These are phyloP conservation scores for Wickerhamomyces chambardii DNA, from an alignment of 805 yeast species.

Conservation along the genomic window DNA sequence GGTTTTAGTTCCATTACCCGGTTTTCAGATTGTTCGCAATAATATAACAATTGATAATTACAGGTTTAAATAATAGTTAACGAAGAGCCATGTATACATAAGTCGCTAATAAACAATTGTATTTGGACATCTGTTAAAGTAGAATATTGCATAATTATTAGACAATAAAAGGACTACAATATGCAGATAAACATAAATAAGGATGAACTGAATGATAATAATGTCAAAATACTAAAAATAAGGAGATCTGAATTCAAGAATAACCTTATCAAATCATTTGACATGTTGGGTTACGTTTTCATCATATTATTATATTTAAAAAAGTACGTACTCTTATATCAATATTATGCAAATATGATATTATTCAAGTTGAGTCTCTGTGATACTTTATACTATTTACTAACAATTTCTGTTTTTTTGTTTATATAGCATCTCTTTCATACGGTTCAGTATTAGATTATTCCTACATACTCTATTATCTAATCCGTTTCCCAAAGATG, in stretches of 20 bases:
- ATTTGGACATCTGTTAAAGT: too few species aligned
- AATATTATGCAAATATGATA: background rate
- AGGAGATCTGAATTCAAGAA: slow-evolving; percentile 11
- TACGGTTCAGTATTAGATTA: slow-evolving; percentile 22
- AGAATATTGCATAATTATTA: too few species aligned
- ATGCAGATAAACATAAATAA: slow-evolving; percentile 3
- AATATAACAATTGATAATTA: too few species aligned
- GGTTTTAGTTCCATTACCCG: too few species aligned
- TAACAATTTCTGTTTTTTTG: slow-evolving; percentile 1
- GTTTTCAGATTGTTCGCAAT: too few species aligned
- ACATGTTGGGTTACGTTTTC: slow-evolving; percentile 12
- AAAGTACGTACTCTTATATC: slow-evolving; percentile 7
- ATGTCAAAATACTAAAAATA: slow-evolving; percentile 8
- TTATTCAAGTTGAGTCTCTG: too few species aligned
- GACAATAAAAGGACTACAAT: too few species aligned
- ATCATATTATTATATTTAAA: slow-evolving; percentile 14
- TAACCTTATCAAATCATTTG: slow-evolving; percentile 7
- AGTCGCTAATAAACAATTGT: too few species aligned
- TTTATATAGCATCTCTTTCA: slow-evolving; percentile 11
- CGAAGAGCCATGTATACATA: too few species aligned
- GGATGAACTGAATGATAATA: slow-evolving; percentile 7
- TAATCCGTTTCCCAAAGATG: slow-evolving; percentile 31
- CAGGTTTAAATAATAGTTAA: too few species aligned
- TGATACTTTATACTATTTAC: background rate
- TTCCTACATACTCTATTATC: slow-evolving; percentile 27